Base-by-base conservation (phyloP, 345 rosid species). In the Pistacia integerrima region DNA sequence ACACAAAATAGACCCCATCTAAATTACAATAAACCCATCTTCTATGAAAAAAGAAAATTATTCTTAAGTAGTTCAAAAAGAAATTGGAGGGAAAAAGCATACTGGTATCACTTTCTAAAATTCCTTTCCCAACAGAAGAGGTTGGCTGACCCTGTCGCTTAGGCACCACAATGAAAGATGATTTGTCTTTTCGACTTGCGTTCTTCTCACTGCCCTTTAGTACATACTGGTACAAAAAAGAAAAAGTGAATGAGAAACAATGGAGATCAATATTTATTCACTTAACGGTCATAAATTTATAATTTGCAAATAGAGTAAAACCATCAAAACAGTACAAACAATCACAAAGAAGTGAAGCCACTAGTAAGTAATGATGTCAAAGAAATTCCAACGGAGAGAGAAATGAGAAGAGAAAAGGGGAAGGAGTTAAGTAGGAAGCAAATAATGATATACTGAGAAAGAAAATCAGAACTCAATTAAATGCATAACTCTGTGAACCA, bases 141-240 rank as follows among this genome's bases (percentile, higher is more conserved):
- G 56, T 25, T 75, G 79, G 84, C 56, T 76, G 81, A 72, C 74
- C 79, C 35, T 76, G 87, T 74, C 46, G 83, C 85, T 78, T 83
- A 49, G 85, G 76, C 67, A 75, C 77, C 71, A 69, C 48, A 11
- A 58, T 5, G 35, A 66, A 58, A 51, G 77, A 69, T 62, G 87
- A 82, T 65, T 81, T 83, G 33, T 44, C 79, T 74, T 85, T 91
- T 66, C 76, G 78, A 55, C 65, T 73, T 7, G 78, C 28, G 35
- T 73, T 79, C 78, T 88, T 85, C 68, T 75, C 61, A 66, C 68
- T 77, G 56, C 80, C 86, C 72, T 87, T 89, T 46, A 76, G 79
- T 74, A 83, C 79, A 84, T 89, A 83, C 91, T 86, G 46, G 46
- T 76, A 36, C 52, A 78, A 69, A 76, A 79, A 70, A 71, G 49